Percentiles rank a stretch among this genome's conserved stretches.
phyloP scores from a whole-genome alignment of 768 basidiomycete species.

The Podaxis sp. region DNA sequence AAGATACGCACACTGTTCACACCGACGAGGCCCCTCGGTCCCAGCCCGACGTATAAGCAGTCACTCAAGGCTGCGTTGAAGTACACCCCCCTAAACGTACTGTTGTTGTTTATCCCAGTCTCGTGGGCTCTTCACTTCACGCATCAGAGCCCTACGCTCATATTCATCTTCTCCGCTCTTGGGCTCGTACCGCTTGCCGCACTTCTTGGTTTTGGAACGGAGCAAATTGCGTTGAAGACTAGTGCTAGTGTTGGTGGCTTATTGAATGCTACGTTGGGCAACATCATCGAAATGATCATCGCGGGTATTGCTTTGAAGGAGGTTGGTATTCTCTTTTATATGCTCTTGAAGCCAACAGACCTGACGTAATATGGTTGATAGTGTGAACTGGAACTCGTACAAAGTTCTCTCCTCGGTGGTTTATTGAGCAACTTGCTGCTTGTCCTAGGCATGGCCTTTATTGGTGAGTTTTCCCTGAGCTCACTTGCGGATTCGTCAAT shows the following conservation, averaged over 20 bases:
- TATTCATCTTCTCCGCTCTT: constrained; percentile 49
- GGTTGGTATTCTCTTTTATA: constrained; percentile 21
- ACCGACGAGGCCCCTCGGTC: constrained; percentile 30
- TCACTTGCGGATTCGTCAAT: neutral
- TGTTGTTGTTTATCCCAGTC: constrained; percentile 49
- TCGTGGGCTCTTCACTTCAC: constrained; percentile 49
- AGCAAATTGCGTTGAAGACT: constrained; percentile 49
- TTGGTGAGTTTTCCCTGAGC: constrained; percentile 69
- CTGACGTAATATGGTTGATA: constrained; percentile 24
- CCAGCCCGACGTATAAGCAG: constrained; percentile 33
- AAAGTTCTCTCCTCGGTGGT: constrained; percentile 51
- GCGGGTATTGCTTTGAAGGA: constrained; percentile 41
- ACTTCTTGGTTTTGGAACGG: constrained; percentile 51
- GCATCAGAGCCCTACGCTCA: constrained; percentile 43
- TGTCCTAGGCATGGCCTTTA: constrained; percentile 79
- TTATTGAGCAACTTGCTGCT: constrained; percentile 74
- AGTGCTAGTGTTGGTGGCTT: constrained; percentile 52
- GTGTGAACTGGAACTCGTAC: constrained; percentile 55
- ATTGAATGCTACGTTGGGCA: constrained; percentile 53
- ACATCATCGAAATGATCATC: constrained; percentile 54
- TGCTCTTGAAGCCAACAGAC: neutral
- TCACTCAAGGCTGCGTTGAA: constrained; percentile 31
- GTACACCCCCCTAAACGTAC: constrained; percentile 42
- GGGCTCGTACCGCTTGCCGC: constrained; percentile 53
- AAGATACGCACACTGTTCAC: constrained; percentile 33